Evolutionary conservation across 176 grass and related monocot genomes (phyloP).

Genomic region (Typha latifolia): DNA sequence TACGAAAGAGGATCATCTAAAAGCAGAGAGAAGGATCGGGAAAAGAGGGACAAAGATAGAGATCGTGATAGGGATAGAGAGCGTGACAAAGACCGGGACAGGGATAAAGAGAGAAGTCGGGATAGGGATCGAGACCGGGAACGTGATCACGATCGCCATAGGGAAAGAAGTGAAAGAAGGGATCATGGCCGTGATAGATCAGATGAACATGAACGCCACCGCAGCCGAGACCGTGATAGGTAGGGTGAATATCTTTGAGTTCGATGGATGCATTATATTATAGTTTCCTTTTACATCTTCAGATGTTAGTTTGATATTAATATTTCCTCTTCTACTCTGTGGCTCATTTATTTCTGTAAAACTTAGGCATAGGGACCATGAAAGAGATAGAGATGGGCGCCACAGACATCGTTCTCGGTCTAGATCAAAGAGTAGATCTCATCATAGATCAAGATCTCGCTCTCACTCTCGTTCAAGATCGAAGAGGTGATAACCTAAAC

Average conservation of each 20-base stretch:
- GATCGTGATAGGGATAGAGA: slow-evolving; percentile 56
- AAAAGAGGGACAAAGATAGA: slow-evolving; percentile 42
- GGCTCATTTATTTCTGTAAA: slow-evolving; percentile 1
- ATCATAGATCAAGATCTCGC: slow-evolving; percentile 60
- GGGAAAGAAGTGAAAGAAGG: slow-evolving; percentile 53
- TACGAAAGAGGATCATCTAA: slow-evolving; percentile 63
- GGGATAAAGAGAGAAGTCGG: slow-evolving; percentile 12
- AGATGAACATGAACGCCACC: slow-evolving; percentile 55
- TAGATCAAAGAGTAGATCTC: slow-evolving; percentile 46
- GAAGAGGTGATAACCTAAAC: slow-evolving; percentile 44
- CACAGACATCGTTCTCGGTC: slow-evolving; percentile 41
- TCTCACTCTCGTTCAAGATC: slow-evolving; percentile 54
- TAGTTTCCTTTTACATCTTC: too few relatives aligned
- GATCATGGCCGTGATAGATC: slow-evolving; percentile 21
- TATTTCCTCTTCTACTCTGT: neutral
- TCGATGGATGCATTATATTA: neutral
- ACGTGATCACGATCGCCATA: slow-evolving; percentile 29
- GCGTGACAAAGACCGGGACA: slow-evolving; percentile 36
- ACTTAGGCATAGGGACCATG: slow-evolving; percentile 39
- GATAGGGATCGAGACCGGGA: slow-evolving; percentile 2
- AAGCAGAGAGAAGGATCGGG: slow-evolving; percentile 67
- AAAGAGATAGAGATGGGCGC: slow-evolving; percentile 33
- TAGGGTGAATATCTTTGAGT: slow-evolving; percentile 4
- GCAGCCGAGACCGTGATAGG: slow-evolving; percentile 53
- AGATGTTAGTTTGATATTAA: neutral